phyloP scores from a whole-genome alignment of 2,329 filamentous ascomycete species.

The Dryadomyces sulphureus region DNA sequence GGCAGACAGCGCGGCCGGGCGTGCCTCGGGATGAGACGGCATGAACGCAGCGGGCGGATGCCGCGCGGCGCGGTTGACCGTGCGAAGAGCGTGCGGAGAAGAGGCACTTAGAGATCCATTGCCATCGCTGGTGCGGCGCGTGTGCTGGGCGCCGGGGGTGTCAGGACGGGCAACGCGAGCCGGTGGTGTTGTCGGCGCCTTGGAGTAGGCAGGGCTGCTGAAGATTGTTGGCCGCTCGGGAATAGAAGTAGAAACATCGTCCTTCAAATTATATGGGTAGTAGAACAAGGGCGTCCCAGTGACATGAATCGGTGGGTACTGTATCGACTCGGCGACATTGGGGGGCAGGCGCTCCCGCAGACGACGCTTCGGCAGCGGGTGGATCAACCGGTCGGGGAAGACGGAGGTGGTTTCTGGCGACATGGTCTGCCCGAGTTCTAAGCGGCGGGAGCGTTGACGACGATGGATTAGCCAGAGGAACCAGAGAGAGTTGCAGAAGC shows the following conservation, averaged over 20 bases:
- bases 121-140: slow-evolving; percentile 36
- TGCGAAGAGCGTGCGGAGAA: slow-evolving; percentile 6
- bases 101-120: slow-evolving; percentile 29
- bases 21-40: slow-evolving; percentile 15
- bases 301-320: slow-evolving; percentile 64
- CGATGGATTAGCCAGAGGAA: slow-evolving; percentile 17
- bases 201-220: not conserved
- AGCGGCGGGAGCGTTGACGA: slow-evolving; percentile 9
- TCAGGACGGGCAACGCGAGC: not conserved
- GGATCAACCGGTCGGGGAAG: slow-evolving; percentile 83
- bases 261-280: slow-evolving; percentile 46
- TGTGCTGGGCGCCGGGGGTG: not conserved
- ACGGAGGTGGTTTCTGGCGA: slow-evolving; percentile 61
- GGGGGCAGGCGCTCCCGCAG: slow-evolving; percentile 77
- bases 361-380: slow-evolving; percentile 77
- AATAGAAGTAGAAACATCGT: slow-evolving; percentile 21
- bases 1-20: slow-evolving; percentile 44
- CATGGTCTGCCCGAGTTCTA: slow-evolving; percentile 38
- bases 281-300: slow-evolving; percentile 62
- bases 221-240: slow-evolving; percentile 23
- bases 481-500: not conserved
- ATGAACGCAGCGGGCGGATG: not conserved
- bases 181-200: not conserved
- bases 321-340: slow-evolving; percentile 68
- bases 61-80: slow-evolving; percentile 1